These are phyloP conservation scores for Zymoseptoria crescenta DNA, from an alignment of 2,329 filamentous ascomycete species.

Conservation along the genomic window DNA sequence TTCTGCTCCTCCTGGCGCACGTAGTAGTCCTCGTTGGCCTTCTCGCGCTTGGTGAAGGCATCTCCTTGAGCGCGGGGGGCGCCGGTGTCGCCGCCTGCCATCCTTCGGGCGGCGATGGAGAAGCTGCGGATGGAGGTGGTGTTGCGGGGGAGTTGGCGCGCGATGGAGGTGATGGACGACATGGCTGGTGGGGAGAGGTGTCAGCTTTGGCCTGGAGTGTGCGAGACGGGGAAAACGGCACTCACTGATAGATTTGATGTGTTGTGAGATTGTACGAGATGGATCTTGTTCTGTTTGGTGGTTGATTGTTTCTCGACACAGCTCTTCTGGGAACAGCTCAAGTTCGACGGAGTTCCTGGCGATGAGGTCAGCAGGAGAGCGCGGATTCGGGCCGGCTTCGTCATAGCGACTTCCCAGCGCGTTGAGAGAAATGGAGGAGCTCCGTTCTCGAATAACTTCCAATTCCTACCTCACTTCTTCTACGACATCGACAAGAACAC, in stretches of 20 bases:
- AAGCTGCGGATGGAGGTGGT: slow-evolving; percentile 32
- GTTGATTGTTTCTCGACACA: not conserved
- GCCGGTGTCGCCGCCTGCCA: slow-evolving; percentile 39
- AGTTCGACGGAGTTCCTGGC: not conserved
- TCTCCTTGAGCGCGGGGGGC: slow-evolving; percentile 54
- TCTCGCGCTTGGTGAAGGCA: slow-evolving; percentile 85
- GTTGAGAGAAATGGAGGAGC: not conserved
- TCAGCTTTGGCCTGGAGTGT: not conserved
- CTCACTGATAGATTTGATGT: not conserved
- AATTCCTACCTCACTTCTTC: not conserved
- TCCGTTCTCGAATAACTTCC: not conserved
- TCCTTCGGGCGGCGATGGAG: slow-evolving; percentile 35
- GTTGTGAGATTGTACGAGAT: not conserved
- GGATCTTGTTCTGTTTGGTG: not conserved
- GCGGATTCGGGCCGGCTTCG: not conserved
- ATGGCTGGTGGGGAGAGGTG: slow-evolving; percentile 14
- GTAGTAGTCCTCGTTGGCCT: slow-evolving; percentile 74
- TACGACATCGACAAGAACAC: not conserved
- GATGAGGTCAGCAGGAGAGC: not conserved
- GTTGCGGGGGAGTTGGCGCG: slow-evolving; percentile 32
- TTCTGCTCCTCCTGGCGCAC: slow-evolving; percentile 82
- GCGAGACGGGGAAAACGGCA: no score
- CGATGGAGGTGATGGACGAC: slow-evolving; percentile 31
- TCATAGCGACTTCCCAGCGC: not conserved
- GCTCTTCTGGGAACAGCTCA: not conserved